Evolutionary conservation across 768 basidiomycete species (phyloP).

Genomic region (Podaxis sp.): DNA sequence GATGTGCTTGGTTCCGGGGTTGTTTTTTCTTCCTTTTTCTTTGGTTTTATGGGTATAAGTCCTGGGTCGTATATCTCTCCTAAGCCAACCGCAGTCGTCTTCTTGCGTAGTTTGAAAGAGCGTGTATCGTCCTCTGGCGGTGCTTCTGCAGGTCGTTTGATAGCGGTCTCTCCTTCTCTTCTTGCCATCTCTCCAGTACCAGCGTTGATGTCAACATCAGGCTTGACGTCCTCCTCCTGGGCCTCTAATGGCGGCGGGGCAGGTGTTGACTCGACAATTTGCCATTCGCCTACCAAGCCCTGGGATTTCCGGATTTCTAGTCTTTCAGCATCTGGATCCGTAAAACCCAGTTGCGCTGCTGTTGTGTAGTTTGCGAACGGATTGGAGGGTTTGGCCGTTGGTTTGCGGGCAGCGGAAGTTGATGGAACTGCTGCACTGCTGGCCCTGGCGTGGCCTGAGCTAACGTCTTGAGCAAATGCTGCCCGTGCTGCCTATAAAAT

Average conservation of each 20-base stretch:
- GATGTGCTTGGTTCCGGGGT: slow-evolving; percentile 14
- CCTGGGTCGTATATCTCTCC: slow-evolving; percentile 86
- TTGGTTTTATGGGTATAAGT: slow-evolving; percentile 61
- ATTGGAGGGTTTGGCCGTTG: slow-evolving; percentile 53
- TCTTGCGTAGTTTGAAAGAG: slow-evolving; percentile 68
- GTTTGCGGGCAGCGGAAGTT: slow-evolving; percentile 38
- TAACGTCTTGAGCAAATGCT: slow-evolving; percentile 76
- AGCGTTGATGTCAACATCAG: slow-evolving; percentile 33
- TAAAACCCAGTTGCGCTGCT: slow-evolving; percentile 78
- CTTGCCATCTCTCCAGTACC: background rate
- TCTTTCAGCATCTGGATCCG: slow-evolving; percentile 73
- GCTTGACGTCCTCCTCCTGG: slow-evolving; percentile 32
- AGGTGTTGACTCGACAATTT: slow-evolving; percentile 47
- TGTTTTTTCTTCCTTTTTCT: slow-evolving; percentile 49
- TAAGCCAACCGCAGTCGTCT: slow-evolving; percentile 55
- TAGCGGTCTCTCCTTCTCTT: background rate
- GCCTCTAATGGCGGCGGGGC: slow-evolving; percentile 20
- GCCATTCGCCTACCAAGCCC: slow-evolving; percentile 79
- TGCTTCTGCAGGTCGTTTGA: slow-evolving; percentile 19
- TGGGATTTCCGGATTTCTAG: slow-evolving; percentile 57
- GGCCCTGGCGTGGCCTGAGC: slow-evolving; percentile 59
- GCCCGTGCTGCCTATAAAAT: slow-evolving; percentile 67
- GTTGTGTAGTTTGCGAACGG: slow-evolving; percentile 87
- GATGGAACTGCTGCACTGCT: slow-evolving; percentile 31
- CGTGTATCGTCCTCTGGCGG: slow-evolving; percentile 54